Evolutionary conservation across 768 basidiomycete genomes (phyloP).

Genomic region (Phlebiopsis flavidoalba): DNA sequence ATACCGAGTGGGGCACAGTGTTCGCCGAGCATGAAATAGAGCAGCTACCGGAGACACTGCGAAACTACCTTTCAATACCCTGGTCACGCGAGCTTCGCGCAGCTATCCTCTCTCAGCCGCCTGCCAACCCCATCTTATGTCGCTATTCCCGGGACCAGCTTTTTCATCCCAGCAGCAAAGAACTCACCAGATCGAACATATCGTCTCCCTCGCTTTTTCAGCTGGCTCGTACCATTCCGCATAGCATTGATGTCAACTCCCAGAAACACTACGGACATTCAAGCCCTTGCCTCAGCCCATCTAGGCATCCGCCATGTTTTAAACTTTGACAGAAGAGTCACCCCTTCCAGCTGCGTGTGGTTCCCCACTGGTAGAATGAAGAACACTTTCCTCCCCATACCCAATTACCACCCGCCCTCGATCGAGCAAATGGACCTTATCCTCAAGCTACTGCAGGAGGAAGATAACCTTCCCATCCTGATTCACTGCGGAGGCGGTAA

Average conservation of each 20-base stretch:
- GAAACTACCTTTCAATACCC: conserved; percentile 30
- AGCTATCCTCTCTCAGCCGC: not conserved
- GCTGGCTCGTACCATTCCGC: conserved; percentile 57
- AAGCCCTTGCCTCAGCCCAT: conserved; percentile 35
- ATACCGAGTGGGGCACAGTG: conserved; percentile 50
- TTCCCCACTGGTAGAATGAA: conserved; percentile 36
- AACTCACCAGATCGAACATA: conserved; percentile 18
- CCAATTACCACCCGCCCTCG: conserved; percentile 48
- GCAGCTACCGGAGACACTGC: conserved; percentile 33
- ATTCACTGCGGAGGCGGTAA: conserved; percentile 63
- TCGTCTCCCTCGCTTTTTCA: conserved; percentile 53
- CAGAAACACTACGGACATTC: conserved; percentile 43
- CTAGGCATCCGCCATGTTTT: conserved; percentile 56
- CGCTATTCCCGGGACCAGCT: conserved; percentile 37
- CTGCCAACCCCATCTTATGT: conserved; percentile 22
- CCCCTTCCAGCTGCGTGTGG: conserved; percentile 48
- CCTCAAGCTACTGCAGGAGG: conserved; percentile 40
- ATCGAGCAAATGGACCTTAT: conserved; percentile 59
- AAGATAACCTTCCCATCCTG: conserved; percentile 42
- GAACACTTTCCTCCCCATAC: conserved; percentile 53
- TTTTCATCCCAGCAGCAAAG: conserved; percentile 28
- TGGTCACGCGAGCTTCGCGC: conserved; percentile 36
- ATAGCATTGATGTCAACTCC: conserved; percentile 61
- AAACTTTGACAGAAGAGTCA: conserved; percentile 53
- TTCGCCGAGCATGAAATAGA: conserved; percentile 37